Evolutionary conservation across 768 basidiomycete genomes (phyloP).

Genomic region (Serpula lacrymans): DNA sequence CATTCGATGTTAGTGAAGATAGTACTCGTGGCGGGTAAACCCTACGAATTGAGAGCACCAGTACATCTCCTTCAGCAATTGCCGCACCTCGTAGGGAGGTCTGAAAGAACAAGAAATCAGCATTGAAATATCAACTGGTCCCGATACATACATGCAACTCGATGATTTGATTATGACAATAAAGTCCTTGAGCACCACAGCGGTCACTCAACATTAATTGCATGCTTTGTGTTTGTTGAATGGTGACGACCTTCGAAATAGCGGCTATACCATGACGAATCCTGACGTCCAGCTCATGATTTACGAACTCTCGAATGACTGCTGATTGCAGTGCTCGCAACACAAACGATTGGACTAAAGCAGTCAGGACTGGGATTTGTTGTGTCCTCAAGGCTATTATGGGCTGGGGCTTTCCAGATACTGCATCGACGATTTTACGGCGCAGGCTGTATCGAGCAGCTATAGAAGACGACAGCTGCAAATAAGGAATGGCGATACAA

Average conservation of each 20-base stretch:
- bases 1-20: not conserved
- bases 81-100: slow-evolving; percentile 34
- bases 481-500: slow-evolving; percentile 16
- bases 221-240: slow-evolving; percentile 18
- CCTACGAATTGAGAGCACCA: slow-evolving; percentile 28
- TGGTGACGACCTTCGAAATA: slow-evolving; percentile 26
- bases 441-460: slow-evolving; percentile 30
- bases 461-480: slow-evolving; percentile 22
- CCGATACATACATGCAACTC: slow-evolving; percentile 26
- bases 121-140: no score
- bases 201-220: slow-evolving; percentile 28
- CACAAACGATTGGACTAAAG: slow-evolving; percentile 33
- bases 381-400: slow-evolving; percentile 42
- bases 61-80: slow-evolving; percentile 45
- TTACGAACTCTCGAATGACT: slow-evolving; percentile 23
- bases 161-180: slow-evolving; percentile 33
- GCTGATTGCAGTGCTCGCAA: slow-evolving; percentile 28
- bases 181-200: slow-evolving; percentile 43
- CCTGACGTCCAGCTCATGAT: slow-evolving; percentile 14
- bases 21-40: slow-evolving; percentile 1
- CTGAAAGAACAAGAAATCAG: no score
- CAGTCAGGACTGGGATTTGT: slow-evolving; percentile 34
- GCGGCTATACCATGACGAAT: slow-evolving; percentile 28
- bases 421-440: slow-evolving; percentile 12
- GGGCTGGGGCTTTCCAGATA: slow-evolving; percentile 13